Evolutionary conservation across 108 stramenopile genomes (phyloP), one percentile per base, ranked within the genome.

Genomic region (Nitzschia inconspicua): DNA sequence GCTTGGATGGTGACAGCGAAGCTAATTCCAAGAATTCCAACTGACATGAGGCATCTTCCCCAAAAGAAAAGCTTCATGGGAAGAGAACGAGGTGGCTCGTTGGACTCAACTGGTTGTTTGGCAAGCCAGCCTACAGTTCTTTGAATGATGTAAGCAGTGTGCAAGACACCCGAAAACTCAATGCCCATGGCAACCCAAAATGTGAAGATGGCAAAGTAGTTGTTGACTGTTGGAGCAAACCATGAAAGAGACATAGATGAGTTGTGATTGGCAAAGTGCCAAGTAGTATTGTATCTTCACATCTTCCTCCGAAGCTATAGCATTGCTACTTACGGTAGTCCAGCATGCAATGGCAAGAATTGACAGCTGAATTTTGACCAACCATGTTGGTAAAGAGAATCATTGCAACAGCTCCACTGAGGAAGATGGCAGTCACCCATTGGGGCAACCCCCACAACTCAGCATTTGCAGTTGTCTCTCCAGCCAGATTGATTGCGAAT

Each of bases 401-500:
- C 68, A 84, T 60, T 22, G 87, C 87, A 30, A 84, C 22, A 47
- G 82, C 88, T 25, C 76, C 59, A 31, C 65, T 78, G 14, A 90
- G 55, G 70, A 90, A 90, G 68, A 86, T 73, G 29, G 63, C 47
- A 42, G 64, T 63, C 55, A 90, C 35, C 28, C 57, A 53, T 18
- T 58, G 46, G 26, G 86, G 80, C 27, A 88, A 29, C 8, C 71
- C 77, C 26, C 73, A 60, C n/a, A 80, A 34, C 20, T 83, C 76
- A 40, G 67, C 70, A 19, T 63, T 78, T 8, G 53, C 44, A 19
- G 78, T 32, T 19, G 85, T 76, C 34, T 64, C 70, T 7, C 79
- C 80, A 51, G 65, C 83, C 61, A 80, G 51, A 82, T 82, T 86
- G 62, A 78, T 67, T 18, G 70, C 50, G 50, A 89, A 89, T 42